Conservation (phyloP, 306 rosid species). For the Medicago arabica region DNA sequence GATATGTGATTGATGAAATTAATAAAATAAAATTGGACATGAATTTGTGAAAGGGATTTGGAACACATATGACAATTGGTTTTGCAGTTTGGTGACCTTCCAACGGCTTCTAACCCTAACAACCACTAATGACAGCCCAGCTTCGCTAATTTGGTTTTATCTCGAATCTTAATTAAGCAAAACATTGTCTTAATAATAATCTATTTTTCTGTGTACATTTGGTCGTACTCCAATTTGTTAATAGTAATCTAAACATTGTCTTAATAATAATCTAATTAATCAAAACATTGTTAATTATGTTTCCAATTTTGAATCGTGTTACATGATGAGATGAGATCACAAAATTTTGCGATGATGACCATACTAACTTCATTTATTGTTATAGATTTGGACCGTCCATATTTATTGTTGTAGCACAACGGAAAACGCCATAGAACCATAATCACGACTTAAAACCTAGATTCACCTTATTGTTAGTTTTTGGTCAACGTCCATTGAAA, state of each 20-base stretch:
- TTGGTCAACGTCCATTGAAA: no score
- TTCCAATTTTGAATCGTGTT: neutral
- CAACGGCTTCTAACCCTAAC: conserved; percentile 46
- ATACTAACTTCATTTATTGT: no score
- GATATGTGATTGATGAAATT: neutral
- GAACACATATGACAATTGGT: neutral
- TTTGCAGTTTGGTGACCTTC: conserved; percentile 47
- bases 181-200: neutral
- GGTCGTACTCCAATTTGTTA: no score
- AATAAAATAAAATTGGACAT: conserved; percentile 29
- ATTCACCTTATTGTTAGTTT: no score
- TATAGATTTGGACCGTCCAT: no score
- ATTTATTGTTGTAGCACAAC: no score
- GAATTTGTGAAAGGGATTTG: conserved; percentile 22
- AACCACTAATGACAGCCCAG: conserved; percentile 30
- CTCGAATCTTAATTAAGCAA: conserved; percentile 20
- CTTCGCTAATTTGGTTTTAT: conserved; percentile 28
- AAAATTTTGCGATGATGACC: no score
- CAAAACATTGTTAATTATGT: neutral
- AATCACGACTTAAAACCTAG: no score
- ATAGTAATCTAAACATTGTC: no score
- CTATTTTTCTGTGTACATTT: neutral
- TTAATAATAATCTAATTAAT: no score
- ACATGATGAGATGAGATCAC: neutral
- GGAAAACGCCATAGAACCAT: no score